Evolutionary conservation across 1,284 basidiomycete genomes (phyloP), one percentile per base, ranked within the genome.

Genomic region (Heliocybe sulcata): DNA sequence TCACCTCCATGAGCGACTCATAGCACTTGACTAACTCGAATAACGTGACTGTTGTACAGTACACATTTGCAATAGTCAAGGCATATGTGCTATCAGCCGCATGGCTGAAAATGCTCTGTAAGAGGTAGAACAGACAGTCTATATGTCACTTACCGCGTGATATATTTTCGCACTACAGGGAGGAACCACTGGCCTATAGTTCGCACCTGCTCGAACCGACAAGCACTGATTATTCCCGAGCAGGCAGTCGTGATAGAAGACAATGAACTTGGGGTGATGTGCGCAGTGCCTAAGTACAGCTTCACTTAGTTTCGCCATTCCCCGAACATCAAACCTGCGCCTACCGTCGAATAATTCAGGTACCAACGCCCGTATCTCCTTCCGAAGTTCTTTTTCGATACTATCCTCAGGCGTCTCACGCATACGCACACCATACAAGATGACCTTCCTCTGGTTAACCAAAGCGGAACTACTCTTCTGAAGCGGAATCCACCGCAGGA

Each of bases 181-280:
- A 87, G 64, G 27, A 91, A 72, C 89, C 89, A 91, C 47, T 80
- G 76, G 56, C 74, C 76, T 55, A 89, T 77, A 2, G 77, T 78
- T 58, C 83, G 73, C 23, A 86, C 79, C 69, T 89, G 86, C 58
- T 89, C 85, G 58, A 81, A 90, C 14, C 85, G 77, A 25, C 83
- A 75, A 2, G 85, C 80, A 6, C 66, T 69, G 23, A 82, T 62
- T 25, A 86, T 60, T 4, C 65, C 72, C 19, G 61, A 67, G 61
- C 83, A 85, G 22, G 67, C 69, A 14, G 63, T 61, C 42, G 76
- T 66, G 31, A 86, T 71, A 22, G 78, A 73, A 0, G 64, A 61
- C 16, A 60, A 51, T 26, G 61, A 42, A 42, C 4, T 20, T n/a
- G 38, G 38, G 38, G 12, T 42, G 8, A 16, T n/a, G 6, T 42